Evolutionary conservation across 805 yeast species (phyloP).

Genomic region (Suhomyces sp.): DNA sequence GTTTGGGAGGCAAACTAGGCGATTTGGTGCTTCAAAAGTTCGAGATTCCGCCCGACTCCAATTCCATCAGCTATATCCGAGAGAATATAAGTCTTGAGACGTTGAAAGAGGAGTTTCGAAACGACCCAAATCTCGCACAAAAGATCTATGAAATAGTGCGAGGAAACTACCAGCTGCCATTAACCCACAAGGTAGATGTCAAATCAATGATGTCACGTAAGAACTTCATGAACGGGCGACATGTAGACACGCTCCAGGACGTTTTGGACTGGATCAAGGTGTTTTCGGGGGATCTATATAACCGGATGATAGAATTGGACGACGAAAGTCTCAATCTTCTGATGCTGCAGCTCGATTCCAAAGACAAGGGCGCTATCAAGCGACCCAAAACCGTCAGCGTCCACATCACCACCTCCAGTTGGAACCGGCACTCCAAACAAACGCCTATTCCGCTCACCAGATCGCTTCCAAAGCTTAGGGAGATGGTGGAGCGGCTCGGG

Average conservation of each 20-base stretch:
- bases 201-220: slow-evolving; percentile 90
- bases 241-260: slow-evolving; percentile 52
- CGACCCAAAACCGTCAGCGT: slow-evolving; percentile 58
- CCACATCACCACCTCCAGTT: slow-evolving; percentile 24
- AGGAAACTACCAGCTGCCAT: slow-evolving; percentile 56
- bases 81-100: slow-evolving; percentile 39
- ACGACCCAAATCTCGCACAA: slow-evolving; percentile 50
- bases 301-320: slow-evolving; percentile 68
- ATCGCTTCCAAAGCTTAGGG: slow-evolving; percentile 31
- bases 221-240: slow-evolving; percentile 59
- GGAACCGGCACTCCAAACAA: slow-evolving; percentile 38
- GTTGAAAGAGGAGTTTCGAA: slow-evolving; percentile 19
- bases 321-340: slow-evolving; percentile 51
- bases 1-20: slow-evolving; percentile 90
- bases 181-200: slow-evolving; percentile 57
- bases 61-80: slow-evolving; percentile 47
- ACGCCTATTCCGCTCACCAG: slow-evolving; percentile 34
- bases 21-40: slow-evolving; percentile 50
- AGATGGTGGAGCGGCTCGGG: slow-evolving; percentile 19
- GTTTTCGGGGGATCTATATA: slow-evolving; percentile 72
- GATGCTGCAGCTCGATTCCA: slow-evolving; percentile 18
- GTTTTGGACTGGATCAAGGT: slow-evolving; percentile 77
- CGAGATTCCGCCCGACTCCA: slow-evolving; percentile 46
- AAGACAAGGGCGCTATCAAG: slow-evolving; percentile 24
- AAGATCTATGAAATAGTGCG: slow-evolving; percentile 60